These are phyloP conservation scores for Glutinoglossum americanum DNA, from an alignment of 495 filamentous ascomycete genomes.

Conservation along the genomic window DNA sequence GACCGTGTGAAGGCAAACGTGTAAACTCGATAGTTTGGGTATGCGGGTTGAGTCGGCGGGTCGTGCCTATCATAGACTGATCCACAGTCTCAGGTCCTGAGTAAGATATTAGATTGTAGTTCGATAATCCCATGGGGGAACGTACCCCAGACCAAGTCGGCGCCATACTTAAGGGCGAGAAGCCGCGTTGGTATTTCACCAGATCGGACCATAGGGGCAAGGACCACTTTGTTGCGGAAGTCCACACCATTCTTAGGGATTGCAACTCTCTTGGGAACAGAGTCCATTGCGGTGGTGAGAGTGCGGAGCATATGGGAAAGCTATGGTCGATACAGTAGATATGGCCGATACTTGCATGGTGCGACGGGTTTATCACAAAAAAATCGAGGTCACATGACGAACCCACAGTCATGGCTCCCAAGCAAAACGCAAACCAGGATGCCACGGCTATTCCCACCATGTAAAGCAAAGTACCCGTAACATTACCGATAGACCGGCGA, in stretches of 20 bases:
- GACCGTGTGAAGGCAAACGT: slow-evolving; percentile 45
- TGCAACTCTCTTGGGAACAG: slow-evolving; percentile 39
- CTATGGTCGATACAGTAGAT: no score
- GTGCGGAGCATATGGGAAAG: background rate
- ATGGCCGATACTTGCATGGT: no score
- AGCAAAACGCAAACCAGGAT: no score
- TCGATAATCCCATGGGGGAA: slow-evolving; percentile 1
- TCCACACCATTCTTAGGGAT: slow-evolving; percentile 81
- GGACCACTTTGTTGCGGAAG: slow-evolving; percentile 77
- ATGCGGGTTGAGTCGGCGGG: slow-evolving; percentile 46
- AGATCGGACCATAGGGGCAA: slow-evolving; percentile 92
- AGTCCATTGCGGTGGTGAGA: slow-evolving; percentile 29
- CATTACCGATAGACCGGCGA: background rate
- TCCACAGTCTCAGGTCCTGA: slow-evolving; percentile 83
- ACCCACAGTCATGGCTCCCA: no score
- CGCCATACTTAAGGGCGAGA: slow-evolving; percentile 76
- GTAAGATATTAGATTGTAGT: slow-evolving; percentile 4
- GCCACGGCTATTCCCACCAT: no score
- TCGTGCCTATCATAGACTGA: slow-evolving; percentile 67
- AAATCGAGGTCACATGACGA: background rate
- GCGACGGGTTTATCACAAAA: background rate
- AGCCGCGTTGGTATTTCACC: slow-evolving; percentile 84
- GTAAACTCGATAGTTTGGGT: slow-evolving; percentile 68
- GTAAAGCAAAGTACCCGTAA: background rate
- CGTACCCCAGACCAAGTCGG: slow-evolving; percentile 84